Evolutionary conservation across 2,329 filamentous ascomycete genomes (phyloP), one percentile per base, ranked within the genome.

Genomic region (Reticulascus tulasneorum): DNA sequence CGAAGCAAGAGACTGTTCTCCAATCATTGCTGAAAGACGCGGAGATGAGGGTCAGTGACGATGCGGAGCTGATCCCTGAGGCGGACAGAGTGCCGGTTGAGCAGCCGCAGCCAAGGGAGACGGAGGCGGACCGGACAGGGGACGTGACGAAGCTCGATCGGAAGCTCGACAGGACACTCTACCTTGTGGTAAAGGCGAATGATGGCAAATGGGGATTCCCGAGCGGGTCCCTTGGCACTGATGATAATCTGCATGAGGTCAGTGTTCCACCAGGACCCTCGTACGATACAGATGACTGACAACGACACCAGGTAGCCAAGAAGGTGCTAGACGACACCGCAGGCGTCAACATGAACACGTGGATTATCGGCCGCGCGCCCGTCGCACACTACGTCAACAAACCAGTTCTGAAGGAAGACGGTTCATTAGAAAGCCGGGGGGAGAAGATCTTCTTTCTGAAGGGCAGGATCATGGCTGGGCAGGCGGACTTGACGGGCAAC

Each of bases 321-420:
- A 78, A 89, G 42, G 80, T 89, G 36, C 72, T 97, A 17, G 71
- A 82, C 34, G 74, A 86, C 52, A 72, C 87, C 4, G 89, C 84
- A 9, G 93, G 93, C 40, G 67, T 86, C 43, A 94, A 98, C 73
- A 97, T 98, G 90, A 97, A 97, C 70, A 96, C 89, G 37, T 98
- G 93, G 90, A 79, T 97, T 50, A 86, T 98, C 33, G 91, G 89
- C 42, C 89, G 89, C 52, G 84, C 85, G 40, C 93, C 93, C 9
- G 77, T 96, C 40, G 91, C 90, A 18, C 85, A 96, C 64, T 66
- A 85, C 54, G 71, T 86, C 48, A 67, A 67, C 43, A 66, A 78
- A 45, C 72, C 73, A 49, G 48, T 60, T 52, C 50, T 69, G 55
- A 58, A 61, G 49, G 55, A 62, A 49, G 64, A 72, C 54, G 58